A percentile compares a stretch with the other conserved stretches of the same genome.
Evolutionary conservation across 1,284 basidiomycete genomes (phyloP).

Genomic region (Xanthoconium separans): DNA sequence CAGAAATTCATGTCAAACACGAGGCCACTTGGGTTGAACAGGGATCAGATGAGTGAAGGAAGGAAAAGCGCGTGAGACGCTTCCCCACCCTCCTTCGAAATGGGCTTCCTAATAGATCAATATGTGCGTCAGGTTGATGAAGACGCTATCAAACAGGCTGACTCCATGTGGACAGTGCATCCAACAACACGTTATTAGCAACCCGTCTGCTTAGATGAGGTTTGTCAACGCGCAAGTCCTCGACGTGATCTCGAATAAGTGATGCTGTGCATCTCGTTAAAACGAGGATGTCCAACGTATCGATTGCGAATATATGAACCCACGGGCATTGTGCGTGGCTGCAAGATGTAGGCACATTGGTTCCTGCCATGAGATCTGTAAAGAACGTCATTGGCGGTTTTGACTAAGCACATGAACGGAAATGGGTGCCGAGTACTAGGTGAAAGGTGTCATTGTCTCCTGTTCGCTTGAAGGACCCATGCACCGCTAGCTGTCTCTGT

Average conservation of each 20-base stretch:
- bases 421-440: constrained; percentile 8
- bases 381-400: constrained; percentile 15
- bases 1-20: constrained; percentile 24
- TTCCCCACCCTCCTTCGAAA: constrained; percentile 8
- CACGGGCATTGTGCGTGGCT: constrained; percentile 12
- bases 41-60: constrained; percentile 7
- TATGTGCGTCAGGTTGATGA: constrained; percentile 4
- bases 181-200: constrained; percentile 1
- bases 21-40: constrained; percentile 23
- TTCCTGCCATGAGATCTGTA: constrained; percentile 16
- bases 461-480: constrained; percentile 8
- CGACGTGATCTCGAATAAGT: constrained; percentile 6
- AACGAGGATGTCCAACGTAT: constrained; percentile 18
- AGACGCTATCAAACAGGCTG: neutral
- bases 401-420: constrained; percentile 11
- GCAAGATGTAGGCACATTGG: constrained; percentile 18
- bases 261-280: constrained; percentile 21
- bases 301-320: constrained; percentile 12
- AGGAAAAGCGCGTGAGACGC: constrained; percentile 11
- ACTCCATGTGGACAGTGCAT: constrained; percentile 1
- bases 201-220: neutral
- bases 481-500: constrained; percentile 20
- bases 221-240: constrained; percentile 4
- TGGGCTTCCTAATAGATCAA: constrained; percentile 11
- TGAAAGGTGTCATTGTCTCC: constrained; percentile 1